Evolutionary conservation across 352 stramenopile genomes (phyloP), one percentile per base, ranked within the genome.

Genomic region (Paralagenidium karlingii): DNA sequence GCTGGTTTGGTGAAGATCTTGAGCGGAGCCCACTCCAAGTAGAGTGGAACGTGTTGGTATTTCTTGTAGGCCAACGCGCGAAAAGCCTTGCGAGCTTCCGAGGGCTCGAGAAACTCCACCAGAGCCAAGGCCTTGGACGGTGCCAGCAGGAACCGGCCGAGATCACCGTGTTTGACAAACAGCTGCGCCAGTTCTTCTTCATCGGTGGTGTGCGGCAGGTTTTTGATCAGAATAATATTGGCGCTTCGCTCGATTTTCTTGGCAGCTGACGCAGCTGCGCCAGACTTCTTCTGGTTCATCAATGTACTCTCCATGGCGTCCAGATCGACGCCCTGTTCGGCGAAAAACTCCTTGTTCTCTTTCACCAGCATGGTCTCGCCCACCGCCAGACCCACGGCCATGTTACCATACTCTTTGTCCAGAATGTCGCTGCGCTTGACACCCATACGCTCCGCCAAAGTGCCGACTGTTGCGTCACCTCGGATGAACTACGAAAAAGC

Each of bases 341-440:
- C 67, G 51, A 99, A 98, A 50, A 97, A 99, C 33, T 96, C 65
- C 50, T 96, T 94, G 69, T 98, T 99, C 47, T 99, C 94, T 58
- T 97, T 84, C 31, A 99, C 88, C 13, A 99, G 75, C 51, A 97
- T 93, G 18, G 95, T 98, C 64, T 99, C 96, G 29, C 82, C 94
- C 47, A 99, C 83, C 27, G 96, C 95, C 36, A 99, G 64, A n/a
- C 91, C 73, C 30, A 99, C 96, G 12, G 95, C 95, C 64, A 98
- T 95, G 64, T 98, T 96, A 13, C 91, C 93, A 19, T 85, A 74
- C 58, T 97, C 86, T 12, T 96, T 82, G 58, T 96, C 84, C 43
- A 98, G 66, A n/a, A 98, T 88, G 34, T 97, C 89, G 40, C 82
- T 85, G 37, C 93, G 94, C 43, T 91, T 80, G n/a, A 97, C 62